A percentile compares a stretch with the other conserved stretches of the same genome.
Conservation (phyloP, 1,284 basidiomycete genomes). For the Lentinula novae-zelandiae region DNA sequence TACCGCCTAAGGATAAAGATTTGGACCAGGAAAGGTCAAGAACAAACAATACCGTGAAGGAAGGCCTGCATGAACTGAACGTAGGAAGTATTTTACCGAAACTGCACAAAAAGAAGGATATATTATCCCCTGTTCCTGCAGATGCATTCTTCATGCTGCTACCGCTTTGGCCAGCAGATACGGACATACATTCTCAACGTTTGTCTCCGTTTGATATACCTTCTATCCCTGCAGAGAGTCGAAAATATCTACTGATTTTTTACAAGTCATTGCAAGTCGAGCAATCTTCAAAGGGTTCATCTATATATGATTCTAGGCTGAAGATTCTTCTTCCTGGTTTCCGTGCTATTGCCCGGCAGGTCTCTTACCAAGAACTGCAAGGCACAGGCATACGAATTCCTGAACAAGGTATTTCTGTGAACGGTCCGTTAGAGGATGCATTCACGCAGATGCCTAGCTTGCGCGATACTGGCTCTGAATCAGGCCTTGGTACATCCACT, state of each 20-base stretch:
- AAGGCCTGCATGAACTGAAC: neutral
- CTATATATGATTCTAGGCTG: neutral
- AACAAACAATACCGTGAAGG: neutral
- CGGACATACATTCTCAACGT: constrained; percentile 8
- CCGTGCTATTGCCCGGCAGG: constrained; percentile 6
- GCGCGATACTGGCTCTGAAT: neutral
- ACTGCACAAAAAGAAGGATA: constrained; percentile 5
- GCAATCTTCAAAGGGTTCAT: neutral
- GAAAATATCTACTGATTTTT: constrained; percentile 10
- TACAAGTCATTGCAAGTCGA: constrained; percentile 8
- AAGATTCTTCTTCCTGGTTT: constrained; percentile 13
- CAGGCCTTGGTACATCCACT: neutral
- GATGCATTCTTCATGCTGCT: constrained; percentile 14
- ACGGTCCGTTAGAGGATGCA: constrained; percentile 11
- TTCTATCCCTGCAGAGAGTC: constrained; percentile 1
- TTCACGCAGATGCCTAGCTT: constrained; percentile 2
- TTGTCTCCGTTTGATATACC: constrained; percentile 8
- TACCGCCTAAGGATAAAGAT: constrained; percentile 9
- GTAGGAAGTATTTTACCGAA: neutral
- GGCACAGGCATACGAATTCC: constrained; percentile 12
- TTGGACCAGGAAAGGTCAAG: neutral
- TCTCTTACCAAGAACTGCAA: constrained; percentile 10
- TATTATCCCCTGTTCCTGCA: constrained; percentile 8
- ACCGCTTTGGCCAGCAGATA: constrained; percentile 15
- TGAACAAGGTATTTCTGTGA: constrained; percentile 12